Percentiles rank a stretch among this genome's conserved stretches.
Conservation (phyloP, 495 filamentous ascomycete genomes). For the Sporormia fimetaria region DNA sequence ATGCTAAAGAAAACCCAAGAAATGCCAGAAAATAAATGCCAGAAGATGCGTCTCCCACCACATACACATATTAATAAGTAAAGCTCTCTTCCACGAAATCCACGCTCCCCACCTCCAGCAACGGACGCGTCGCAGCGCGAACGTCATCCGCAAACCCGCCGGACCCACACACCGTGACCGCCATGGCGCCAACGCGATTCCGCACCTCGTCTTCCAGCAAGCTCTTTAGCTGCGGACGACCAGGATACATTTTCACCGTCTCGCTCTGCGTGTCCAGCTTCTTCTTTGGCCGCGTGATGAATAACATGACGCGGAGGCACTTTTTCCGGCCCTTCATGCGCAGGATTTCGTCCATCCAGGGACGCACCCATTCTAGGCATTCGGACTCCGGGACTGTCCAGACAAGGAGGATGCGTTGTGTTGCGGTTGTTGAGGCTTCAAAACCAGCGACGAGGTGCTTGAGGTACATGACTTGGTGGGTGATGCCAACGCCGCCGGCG, state of each 20-base stretch:
- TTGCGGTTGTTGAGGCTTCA: constrained; percentile 33
- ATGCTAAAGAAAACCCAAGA: too few relatives aligned
- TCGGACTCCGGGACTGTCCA: constrained; percentile 81
- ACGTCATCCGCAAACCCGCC: constrained; percentile 87
- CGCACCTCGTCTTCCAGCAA: constrained; percentile 71
- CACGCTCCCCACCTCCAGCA: constrained; percentile 53
- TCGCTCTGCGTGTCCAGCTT: constrained; percentile 71
- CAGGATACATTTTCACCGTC: constrained; percentile 84
- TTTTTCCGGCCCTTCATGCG: constrained; percentile 72
- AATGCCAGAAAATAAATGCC: too few relatives aligned
- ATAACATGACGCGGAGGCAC: constrained; percentile 72
- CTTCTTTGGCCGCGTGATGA: constrained; percentile 73
- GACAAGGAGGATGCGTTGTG: constrained; percentile 60
- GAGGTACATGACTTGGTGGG: constrained; percentile 46
- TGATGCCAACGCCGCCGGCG: constrained; percentile 50
- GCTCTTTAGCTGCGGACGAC: constrained; percentile 44
- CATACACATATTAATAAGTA: constrained; percentile 42
- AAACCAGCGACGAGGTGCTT: constrained; percentile 40
- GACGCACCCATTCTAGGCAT: constrained; percentile 81
- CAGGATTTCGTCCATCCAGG: constrained; percentile 93
- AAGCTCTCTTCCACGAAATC: constrained; percentile 96
- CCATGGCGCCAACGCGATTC: constrained; percentile 65
- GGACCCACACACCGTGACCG: constrained; percentile 80
- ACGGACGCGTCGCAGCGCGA: constrained; percentile 53
- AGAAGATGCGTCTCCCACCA: too few relatives aligned